Base-by-base conservation (phyloP, 805 yeast species). In the Saturnispora zaruensis region DNA sequence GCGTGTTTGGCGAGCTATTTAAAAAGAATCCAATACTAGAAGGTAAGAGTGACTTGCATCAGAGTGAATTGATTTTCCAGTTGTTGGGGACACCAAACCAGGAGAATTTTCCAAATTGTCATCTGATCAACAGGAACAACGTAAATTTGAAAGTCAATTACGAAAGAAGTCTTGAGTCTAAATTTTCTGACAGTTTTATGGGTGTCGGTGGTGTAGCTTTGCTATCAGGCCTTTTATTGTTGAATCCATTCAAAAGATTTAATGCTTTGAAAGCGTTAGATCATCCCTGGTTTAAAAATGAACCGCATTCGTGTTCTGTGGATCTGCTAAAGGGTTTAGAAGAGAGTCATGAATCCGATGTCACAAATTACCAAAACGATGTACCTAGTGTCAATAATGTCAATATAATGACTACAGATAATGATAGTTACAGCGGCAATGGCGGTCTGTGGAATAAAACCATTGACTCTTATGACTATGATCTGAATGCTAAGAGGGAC, bases 1-100 rank as follows among this genome's bases (percentile, higher is more conserved):
- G 99, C 68, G 91, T 93, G 0, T 82, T 93, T 62, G 99, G 88
- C 0, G 99, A 93, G 66, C 74, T 90, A 61, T 91, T 85, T 67
- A 80, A 79, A 30, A 77, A 79, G 53, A 79, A 77, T 56, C 99
- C 99, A 0, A 84, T 93, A 14, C 65, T 93, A 44, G 89, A 82
- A 40, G 99, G 99, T 0, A 71, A 76, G 41, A 77, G 93, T 1
- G 99, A 93, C 63, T 65, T 84, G 9, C 95, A 91, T 63, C 99
- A 93, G 68, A 87, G 93, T 0, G 82, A 82, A 57, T 72, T 79
- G 28, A 84, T 91, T 8, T 93, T 93, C 64, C 78, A 78, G 59
- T 69, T 93, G 28, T 71, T 90, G 46, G 99, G 99, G 0, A 74
- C 88, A 0, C 96, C 98, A 2, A 65, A 75, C 6, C 70, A 71